Base-by-base conservation (phyloP, 2,329 filamentous ascomycete genomes). In the Daldinia sp. region DNA sequence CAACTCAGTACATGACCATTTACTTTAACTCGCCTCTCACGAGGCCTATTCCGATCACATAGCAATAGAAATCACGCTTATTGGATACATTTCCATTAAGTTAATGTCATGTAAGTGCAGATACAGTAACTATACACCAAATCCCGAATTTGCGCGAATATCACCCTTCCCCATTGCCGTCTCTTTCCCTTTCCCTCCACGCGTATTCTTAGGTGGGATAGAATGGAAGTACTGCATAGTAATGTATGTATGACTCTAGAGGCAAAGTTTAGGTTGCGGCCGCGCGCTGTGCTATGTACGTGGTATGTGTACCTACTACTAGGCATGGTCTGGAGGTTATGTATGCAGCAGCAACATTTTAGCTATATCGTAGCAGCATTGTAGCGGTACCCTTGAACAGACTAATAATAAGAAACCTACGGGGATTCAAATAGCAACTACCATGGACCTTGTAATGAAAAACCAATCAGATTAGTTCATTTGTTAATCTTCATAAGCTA, bases 391-490 rank as follows among this genome's bases (percentile, higher is more conserved):
- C 13, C 5, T 30, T 42, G n/a, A 15, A 20, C 41, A 54, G 50
- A 37, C n/a, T 37, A 54, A 35, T 20, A 54, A 54, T 35, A 4
- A 37, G 6, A 37, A 33, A 56, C 20, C 1, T 56, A 56, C n/a
- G 53, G 37, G 37, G 53, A 42, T 56, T 39, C 35, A 30, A 56
- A 37, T 56, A 56, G 46, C 41, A 69, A 71, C 67, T 65, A 58
- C 62, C 67, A 65, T 67, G 58, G 69, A 37, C 74, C 74, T 65
- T 73, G 70, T 65, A 65, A n/a, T 15, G 6, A 7, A 18, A 1
- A 54, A 30, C 77, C 77, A 78, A 78, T 78, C 67, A 78, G 64
- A 35, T 65, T 55, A 72, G 68, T 60, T 70, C 15, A 69, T 76
- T 78, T 77, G 70, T 70, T 67, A 74, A 76, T 73, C 70, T 71